A percentile compares a stretch with the other conserved stretches of the same genome.
Evolutionary conservation across 208 protist genomes (phyloP).

Genomic region (Acanthamoeba culbertsoni): DNA sequence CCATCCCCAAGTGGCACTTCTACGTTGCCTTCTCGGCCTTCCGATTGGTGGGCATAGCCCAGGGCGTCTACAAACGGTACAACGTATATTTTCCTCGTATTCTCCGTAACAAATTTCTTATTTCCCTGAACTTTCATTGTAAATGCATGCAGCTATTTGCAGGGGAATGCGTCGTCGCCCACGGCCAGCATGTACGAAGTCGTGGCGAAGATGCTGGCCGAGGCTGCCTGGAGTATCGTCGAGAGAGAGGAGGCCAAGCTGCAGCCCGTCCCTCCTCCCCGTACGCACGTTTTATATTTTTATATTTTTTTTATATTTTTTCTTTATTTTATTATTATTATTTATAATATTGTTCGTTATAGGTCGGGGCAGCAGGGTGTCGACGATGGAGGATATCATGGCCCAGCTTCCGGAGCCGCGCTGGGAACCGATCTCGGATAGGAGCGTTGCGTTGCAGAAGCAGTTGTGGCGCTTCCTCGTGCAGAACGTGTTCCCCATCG

Average conservation of each 20-base stretch:
- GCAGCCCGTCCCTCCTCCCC: background rate
- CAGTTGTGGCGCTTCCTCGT: conserved; percentile 81
- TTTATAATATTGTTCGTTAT: too few species aligned
- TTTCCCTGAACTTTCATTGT: background rate
- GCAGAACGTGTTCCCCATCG: conserved; percentile 77
- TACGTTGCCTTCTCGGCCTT: conserved; percentile 81
- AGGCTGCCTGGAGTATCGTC: background rate
- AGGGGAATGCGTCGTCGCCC: conserved; percentile 16
- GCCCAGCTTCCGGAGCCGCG: background rate
- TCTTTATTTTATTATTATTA: too few species aligned
- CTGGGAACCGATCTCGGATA: conserved; percentile 32
- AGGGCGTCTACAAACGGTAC: conserved; percentile 80
- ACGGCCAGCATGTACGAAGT: background rate
- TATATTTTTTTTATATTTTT: background rate
- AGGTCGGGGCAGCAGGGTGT: background rate
- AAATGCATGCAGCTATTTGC: background rate
- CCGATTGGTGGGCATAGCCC: conserved; percentile 71
- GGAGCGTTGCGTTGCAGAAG: conserved; percentile 16
- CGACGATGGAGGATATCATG: conserved; percentile 20
- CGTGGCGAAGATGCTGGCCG: background rate
- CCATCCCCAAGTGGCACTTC: conserved; percentile 72
- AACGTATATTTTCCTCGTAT: too few species aligned
- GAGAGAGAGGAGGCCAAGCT: background rate
- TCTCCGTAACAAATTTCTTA: too few species aligned
- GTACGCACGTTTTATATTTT: background rate